Percentiles rank a stretch among this genome's conserved stretches.
phyloP scores from a whole-genome alignment of 352 stramenopile genomes.

The Phytophthora brassicae region DNA sequence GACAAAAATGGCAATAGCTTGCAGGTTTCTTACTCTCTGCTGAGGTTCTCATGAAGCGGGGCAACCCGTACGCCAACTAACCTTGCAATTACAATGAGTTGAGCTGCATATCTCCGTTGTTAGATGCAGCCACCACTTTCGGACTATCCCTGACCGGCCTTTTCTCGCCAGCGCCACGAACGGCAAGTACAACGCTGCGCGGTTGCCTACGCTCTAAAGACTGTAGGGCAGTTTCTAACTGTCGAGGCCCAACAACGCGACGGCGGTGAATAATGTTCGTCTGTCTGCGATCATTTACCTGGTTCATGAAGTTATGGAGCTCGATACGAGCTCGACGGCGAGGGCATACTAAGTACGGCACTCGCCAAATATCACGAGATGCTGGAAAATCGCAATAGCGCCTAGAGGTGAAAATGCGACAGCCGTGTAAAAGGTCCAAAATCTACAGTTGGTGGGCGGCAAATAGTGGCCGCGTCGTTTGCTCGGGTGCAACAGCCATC shows the following conservation, averaged over 20 bases:
- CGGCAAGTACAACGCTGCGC: neutral
- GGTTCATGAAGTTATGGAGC: slow-evolving; percentile 7
- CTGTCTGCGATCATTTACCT: neutral
- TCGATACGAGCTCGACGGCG: too few relatives aligned
- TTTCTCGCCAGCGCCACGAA: neutral
- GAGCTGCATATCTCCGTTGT: neutral
- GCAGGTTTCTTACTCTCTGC: neutral
- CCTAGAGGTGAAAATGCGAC: neutral
- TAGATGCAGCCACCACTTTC: neutral
- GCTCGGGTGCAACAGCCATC: too few relatives aligned
- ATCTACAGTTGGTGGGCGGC: neutral
- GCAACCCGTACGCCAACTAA: neutral
- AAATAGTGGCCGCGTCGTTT: slow-evolving; percentile 7
- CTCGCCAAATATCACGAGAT: slow-evolving; percentile 3
- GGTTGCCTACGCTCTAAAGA: too few relatives aligned
- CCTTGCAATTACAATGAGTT: neutral
- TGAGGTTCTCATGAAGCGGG: too few relatives aligned
- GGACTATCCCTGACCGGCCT: neutral
- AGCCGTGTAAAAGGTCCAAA: neutral
- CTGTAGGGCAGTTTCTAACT: too few relatives aligned
- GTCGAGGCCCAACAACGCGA: neutral
- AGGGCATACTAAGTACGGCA: neutral
- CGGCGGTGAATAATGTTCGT: neutral
- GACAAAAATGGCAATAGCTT: slow-evolving; percentile 10
- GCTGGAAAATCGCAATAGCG: slow-evolving; percentile 11